Evolutionary conservation across 768 basidiomycete genomes (phyloP).

Genomic region (Suillus fuscotomentosus): DNA sequence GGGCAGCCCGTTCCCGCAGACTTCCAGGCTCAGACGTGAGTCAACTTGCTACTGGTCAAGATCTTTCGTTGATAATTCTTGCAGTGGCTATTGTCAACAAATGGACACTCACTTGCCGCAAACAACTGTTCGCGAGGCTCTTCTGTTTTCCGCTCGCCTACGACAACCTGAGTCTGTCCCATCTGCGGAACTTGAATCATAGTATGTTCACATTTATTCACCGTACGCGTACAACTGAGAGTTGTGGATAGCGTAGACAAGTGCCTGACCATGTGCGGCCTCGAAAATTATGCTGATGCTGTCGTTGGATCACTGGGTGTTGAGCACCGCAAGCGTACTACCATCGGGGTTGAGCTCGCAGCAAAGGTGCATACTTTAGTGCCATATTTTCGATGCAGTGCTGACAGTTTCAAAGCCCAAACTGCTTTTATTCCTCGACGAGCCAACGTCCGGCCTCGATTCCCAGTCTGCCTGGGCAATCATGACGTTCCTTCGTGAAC

Average conservation of each 20-base stretch:
- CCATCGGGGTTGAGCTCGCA: constrained; percentile 61
- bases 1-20: constrained; percentile 50
- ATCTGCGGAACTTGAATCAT: constrained; percentile 70
- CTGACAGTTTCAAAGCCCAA: constrained; percentile 29
- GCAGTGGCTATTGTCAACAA: constrained; percentile 80
- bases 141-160: constrained; percentile 75
- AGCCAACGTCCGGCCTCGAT: constrained; percentile 58
- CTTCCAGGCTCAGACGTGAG: constrained; percentile 61
- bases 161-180: constrained; percentile 71
- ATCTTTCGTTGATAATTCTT: not conserved
- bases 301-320: constrained; percentile 55
- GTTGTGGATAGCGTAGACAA: constrained; percentile 43
- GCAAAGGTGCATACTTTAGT: constrained; percentile 39
- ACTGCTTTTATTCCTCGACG: constrained; percentile 56
- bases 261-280: constrained; percentile 64
- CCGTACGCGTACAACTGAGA: not conserved
- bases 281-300: constrained; percentile 60
- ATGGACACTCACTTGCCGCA: constrained; percentile 77
- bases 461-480: constrained; percentile 53
- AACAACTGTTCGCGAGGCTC: constrained; percentile 77
- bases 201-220: constrained; percentile 44
- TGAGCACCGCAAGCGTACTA: constrained; percentile 54
- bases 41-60: not conserved
- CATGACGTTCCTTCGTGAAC: constrained; percentile 46
- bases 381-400: not conserved